Percentiles rank a stretch among this genome's conserved stretches.
These are phyloP conservation scores for Saccharum hybrid DNA, from an alignment of 202 grass and related monocot genomes.

Conservation along the genomic window DNA sequence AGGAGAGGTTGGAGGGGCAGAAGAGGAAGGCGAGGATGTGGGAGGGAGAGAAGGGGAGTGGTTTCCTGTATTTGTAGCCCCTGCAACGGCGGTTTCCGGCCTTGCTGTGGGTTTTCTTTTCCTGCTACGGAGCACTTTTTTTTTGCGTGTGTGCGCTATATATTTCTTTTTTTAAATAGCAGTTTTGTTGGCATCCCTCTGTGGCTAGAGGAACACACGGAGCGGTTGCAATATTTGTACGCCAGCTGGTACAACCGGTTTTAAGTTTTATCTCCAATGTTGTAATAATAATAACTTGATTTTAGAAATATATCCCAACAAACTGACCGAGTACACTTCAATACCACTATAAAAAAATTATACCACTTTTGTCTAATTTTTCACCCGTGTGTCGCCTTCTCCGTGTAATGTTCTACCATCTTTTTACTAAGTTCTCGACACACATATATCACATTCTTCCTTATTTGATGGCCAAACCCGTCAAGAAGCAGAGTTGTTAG, in stretches of 20 bases:
- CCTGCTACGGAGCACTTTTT: not conserved
- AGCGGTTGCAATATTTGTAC: not conserved
- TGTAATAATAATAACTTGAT: not conserved
- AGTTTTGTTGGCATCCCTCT: conserved; percentile 19
- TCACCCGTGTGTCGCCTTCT: too few species aligned
- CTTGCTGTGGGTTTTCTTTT: not conserved
- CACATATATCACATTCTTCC: too few species aligned
- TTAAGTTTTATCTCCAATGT: not conserved
- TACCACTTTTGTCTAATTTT: too few species aligned
- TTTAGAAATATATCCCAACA: not conserved
- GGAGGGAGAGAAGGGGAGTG: not conserved
- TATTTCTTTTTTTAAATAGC: conserved; percentile 16
- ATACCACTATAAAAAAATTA: not conserved
- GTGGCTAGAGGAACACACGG: conserved; percentile 25
- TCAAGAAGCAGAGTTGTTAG: too few species aligned
- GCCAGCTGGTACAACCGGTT: not conserved
- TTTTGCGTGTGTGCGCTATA: not conserved
- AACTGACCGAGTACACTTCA: not conserved
- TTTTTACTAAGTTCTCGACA: too few species aligned
- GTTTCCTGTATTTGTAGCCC: conserved; percentile 55
- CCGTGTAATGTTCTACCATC: too few species aligned
- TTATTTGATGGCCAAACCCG: too few species aligned
- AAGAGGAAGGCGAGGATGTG: not conserved
- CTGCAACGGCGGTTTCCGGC: conserved; percentile 27
- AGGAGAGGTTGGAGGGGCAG: not conserved